These are phyloP conservation scores for Fusarium multiceps DNA, from an alignment of 2,329 filamentous ascomycete species.

Conservation along the genomic window DNA sequence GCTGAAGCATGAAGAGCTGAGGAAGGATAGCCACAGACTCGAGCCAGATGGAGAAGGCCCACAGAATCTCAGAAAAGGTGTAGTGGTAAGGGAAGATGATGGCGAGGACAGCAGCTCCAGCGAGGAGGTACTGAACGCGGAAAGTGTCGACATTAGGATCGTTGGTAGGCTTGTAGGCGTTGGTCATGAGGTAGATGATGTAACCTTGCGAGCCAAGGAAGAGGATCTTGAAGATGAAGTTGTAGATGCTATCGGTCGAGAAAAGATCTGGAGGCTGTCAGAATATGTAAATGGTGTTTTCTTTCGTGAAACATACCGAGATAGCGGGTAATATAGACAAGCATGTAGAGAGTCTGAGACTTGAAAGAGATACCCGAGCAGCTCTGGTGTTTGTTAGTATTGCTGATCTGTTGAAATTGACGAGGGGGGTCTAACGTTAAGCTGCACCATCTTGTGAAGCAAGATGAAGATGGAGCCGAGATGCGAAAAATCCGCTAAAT, in stretches of 20 bases:
- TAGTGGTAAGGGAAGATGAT: constrained; percentile 89
- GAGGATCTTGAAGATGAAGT: constrained; percentile 93
- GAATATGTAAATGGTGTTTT: neutral
- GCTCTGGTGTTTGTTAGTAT: constrained; percentile 70
- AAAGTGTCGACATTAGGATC: constrained; percentile 98
- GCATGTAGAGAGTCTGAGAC: constrained; percentile 92
- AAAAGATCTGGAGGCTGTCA: constrained; percentile 75
- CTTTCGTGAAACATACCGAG: constrained; percentile 68
- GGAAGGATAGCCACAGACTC: constrained; percentile 96
- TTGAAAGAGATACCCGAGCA: constrained; percentile 99
- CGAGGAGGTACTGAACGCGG: constrained; percentile 93
- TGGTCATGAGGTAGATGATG: constrained; percentile 98
- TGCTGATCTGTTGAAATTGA: constrained; percentile 9
- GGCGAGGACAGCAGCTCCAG: constrained; percentile 80
- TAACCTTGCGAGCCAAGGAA: constrained; percentile 93
- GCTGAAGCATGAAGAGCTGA: constrained; percentile 97
- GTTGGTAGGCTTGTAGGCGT: constrained; percentile 96
- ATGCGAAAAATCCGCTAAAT: constrained; percentile 91
- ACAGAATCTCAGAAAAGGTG: constrained; percentile 84
- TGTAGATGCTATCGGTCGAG: constrained; percentile 86
- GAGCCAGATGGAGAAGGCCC: constrained; percentile 98
- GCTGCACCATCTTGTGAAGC: constrained; percentile 94
- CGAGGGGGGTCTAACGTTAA: constrained; percentile 72
- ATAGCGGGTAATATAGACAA: constrained; percentile 95
- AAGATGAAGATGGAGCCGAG: constrained; percentile 93